phyloP scores from a whole-genome alignment of 345 rosid genomes.

The Brassica incana region DNA sequence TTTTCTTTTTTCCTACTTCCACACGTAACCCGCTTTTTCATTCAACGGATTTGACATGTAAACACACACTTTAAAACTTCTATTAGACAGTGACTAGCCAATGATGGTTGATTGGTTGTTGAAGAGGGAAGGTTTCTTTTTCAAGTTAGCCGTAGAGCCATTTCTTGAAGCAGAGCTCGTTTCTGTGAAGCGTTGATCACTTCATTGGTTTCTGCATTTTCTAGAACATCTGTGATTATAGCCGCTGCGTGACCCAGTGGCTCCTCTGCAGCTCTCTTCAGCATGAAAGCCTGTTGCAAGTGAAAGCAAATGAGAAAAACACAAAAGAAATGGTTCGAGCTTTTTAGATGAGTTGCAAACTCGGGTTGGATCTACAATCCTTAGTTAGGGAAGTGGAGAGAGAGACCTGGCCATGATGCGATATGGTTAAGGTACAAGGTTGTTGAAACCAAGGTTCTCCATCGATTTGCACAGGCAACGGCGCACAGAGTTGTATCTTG shows the following conservation, averaged over 20 bases:
- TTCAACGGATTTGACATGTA: slow-evolving; percentile 16
- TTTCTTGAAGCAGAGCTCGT: slow-evolving; percentile 91
- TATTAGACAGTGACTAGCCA: slow-evolving; percentile 15
- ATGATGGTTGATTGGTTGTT: slow-evolving; percentile 15
- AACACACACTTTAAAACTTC: background rate
- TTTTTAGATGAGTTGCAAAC: too few relatives aligned
- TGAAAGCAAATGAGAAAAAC: background rate
- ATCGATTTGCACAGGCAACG: slow-evolving; percentile 88
- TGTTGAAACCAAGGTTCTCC: slow-evolving; percentile 97
- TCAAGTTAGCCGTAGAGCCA: slow-evolving; percentile 84
- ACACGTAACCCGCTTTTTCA: slow-evolving; percentile 24
- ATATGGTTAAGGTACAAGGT: slow-evolving; percentile 70
- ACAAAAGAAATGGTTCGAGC: too few relatives aligned
- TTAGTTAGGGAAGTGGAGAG: background rate
- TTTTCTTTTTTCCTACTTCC: slow-evolving; percentile 25
- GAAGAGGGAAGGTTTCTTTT: slow-evolving; percentile 13
- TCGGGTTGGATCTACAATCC: background rate
- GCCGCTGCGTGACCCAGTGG: slow-evolving; percentile 97
- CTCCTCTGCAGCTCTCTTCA: slow-evolving; percentile 83
- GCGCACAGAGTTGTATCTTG: slow-evolving; percentile 79
- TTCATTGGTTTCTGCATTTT: slow-evolving; percentile 82
- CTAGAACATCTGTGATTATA: slow-evolving; percentile 83
- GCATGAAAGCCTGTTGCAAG: slow-evolving; percentile 81
- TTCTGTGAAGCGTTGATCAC: slow-evolving; percentile 87
- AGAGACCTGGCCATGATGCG: slow-evolving; percentile 92